Percentiles rank a stretch among this genome's conserved stretches.
Conservation (phyloP, 2,329 filamentous ascomycete species). For the Clonostachys rhizophaga region DNA sequence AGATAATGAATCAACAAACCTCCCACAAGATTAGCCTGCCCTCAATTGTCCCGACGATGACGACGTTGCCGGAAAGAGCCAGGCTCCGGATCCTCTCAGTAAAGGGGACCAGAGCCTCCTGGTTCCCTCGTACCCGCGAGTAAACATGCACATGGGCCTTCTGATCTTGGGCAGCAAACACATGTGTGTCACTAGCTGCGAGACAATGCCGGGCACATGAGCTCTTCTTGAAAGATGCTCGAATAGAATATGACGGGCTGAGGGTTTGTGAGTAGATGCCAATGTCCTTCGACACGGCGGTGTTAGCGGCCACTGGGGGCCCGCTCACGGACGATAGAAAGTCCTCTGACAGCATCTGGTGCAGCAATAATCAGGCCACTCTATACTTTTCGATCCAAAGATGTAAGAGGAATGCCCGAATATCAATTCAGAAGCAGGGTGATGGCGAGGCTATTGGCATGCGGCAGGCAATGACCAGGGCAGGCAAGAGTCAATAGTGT, state of each 20-base stretch:
- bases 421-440: not conserved
- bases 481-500: no score
- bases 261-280: constrained; percentile 84
- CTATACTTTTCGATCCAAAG: no score
- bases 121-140: constrained; percentile 74
- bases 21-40: constrained; percentile 92
- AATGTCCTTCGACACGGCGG: constrained; percentile 68
- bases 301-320: constrained; percentile 54
- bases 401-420: no score
- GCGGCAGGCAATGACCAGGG: not conserved
- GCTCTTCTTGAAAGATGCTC: constrained; percentile 86
- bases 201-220: constrained; percentile 74
- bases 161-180: constrained; percentile 87
- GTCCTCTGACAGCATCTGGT: constrained; percentile 53
- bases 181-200: constrained; percentile 73
- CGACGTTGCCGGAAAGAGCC: constrained; percentile 64
- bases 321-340: constrained; percentile 56
- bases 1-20: constrained; percentile 41
- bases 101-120: constrained; percentile 86
- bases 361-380: no score
- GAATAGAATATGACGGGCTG: constrained; percentile 71
- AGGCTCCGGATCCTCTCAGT: constrained; percentile 80
- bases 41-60: constrained; percentile 77
- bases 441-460: not conserved
- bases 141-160: constrained; percentile 95